Evolutionary conservation across 495 filamentous ascomycete genomes (phyloP).

Genomic region (Arthonia radiata): DNA sequence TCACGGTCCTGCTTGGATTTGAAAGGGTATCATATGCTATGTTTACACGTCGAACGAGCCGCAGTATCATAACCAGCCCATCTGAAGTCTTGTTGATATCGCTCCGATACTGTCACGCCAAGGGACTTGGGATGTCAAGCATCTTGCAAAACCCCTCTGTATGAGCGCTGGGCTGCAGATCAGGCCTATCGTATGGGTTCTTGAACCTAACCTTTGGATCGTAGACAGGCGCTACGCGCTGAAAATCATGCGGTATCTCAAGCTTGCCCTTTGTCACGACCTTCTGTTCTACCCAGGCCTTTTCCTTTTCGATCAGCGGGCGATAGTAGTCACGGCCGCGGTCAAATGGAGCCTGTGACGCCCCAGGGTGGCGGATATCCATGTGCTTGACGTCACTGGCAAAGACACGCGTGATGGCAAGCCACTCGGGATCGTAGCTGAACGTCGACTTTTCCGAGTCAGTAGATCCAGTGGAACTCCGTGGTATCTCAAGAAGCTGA

Average conservation of each 20-base stretch:
- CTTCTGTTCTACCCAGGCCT: slow-evolving; percentile 54
- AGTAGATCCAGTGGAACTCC: slow-evolving; percentile 2
- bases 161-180: slow-evolving; percentile 64
- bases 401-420: slow-evolving; percentile 72
- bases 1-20: too few relatives aligned
- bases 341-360: slow-evolving; percentile 21
- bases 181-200: slow-evolving; percentile 19
- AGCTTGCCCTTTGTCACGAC: slow-evolving; percentile 33
- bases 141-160: slow-evolving; percentile 54
- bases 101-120: too few relatives aligned
- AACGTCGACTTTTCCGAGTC: slow-evolving; percentile 9
- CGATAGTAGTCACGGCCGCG: slow-evolving; percentile 30
- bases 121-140: slow-evolving; percentile 51
- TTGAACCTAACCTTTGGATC: slow-evolving; percentile 18
- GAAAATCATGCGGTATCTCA: slow-evolving; percentile 50
- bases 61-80: too few relatives aligned
- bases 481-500: slow-evolving; percentile 37
- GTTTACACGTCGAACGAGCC: too few relatives aligned
- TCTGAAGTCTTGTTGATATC: too few relatives aligned
- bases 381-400: slow-evolving; percentile 33
- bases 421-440: slow-evolving; percentile 81
- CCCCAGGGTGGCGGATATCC: slow-evolving; percentile 22
- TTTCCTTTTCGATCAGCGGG: slow-evolving; percentile 33
- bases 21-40: too few relatives aligned
- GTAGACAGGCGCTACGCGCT: slow-evolving; percentile 46